Conservation (phyloP, 495 filamentous ascomycete species). For the Tirmania nivea region DNA sequence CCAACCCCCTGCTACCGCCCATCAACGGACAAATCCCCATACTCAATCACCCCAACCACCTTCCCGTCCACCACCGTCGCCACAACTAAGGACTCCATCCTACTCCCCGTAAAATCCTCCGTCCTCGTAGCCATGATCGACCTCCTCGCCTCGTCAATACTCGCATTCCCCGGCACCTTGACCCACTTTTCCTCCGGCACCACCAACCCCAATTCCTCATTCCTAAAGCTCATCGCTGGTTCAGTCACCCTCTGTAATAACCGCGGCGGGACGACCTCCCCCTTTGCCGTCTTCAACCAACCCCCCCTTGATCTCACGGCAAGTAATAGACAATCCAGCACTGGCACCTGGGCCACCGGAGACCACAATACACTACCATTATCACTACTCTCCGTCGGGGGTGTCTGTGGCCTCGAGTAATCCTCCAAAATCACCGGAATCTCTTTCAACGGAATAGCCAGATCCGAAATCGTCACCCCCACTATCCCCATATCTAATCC, state of each 20-base stretch:
- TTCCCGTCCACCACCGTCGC: slow-evolving; percentile 8
- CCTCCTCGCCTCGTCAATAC: slow-evolving; percentile 10
- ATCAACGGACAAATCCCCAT: slow-evolving; percentile 7
- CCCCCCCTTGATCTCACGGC: slow-evolving; percentile 19
- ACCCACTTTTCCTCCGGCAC: slow-evolving; percentile 8
- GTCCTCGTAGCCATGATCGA: slow-evolving; percentile 11
- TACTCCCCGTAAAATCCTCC: slow-evolving; percentile 2
- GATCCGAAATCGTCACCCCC: slow-evolving; percentile 8
- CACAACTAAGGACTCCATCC: slow-evolving; percentile 1
- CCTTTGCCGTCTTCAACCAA: slow-evolving; percentile 14
- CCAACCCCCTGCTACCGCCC: background rate
- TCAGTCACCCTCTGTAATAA: slow-evolving; percentile 7
- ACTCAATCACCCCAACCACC: slow-evolving; percentile 12
- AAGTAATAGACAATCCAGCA: slow-evolving; percentile 16
- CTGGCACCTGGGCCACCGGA: background rate
- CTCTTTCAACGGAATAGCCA: slow-evolving; percentile 12
- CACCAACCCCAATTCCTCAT: slow-evolving; percentile 10
- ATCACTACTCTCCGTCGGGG: background rate
- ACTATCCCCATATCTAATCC: slow-evolving; percentile 23
- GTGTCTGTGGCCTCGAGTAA: background rate
- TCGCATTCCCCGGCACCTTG: slow-evolving; percentile 9
- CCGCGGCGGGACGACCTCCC: slow-evolving; percentile 16
- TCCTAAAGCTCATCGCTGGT: slow-evolving; percentile 4
- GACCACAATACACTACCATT: background rate
- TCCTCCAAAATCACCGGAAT: slow-evolving; percentile 14